Percentiles rank a stretch among this genome's conserved stretches.
Evolutionary conservation across 345 rosid genomes (phyloP).

Genomic region (Reutealis trisperma): DNA sequence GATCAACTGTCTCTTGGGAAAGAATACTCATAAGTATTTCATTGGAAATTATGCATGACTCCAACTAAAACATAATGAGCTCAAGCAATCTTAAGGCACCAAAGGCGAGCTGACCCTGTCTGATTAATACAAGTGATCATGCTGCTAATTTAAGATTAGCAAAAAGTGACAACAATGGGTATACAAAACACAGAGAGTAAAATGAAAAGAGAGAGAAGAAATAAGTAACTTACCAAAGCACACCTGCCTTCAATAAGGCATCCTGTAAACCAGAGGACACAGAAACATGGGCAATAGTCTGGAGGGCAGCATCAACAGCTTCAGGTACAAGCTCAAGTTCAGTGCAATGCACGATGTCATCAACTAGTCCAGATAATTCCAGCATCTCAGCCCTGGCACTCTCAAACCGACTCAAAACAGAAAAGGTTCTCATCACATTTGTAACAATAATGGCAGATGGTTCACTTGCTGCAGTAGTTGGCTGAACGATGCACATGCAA

Average conservation of each 20-base stretch:
- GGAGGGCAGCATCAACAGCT: conserved; percentile 92
- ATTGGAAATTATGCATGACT: neutral
- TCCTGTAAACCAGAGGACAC: conserved; percentile 82
- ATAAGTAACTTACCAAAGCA: conserved; percentile 63
- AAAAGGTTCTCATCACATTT: conserved; percentile 83
- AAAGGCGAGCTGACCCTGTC: neutral
- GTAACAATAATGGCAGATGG: conserved; percentile 91
- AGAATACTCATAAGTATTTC: neutral
- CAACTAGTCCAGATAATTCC: conserved; percentile 69
- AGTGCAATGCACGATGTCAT: conserved; percentile 91
- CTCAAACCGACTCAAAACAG: conserved; percentile 89
- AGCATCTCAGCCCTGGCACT: conserved; percentile 81
- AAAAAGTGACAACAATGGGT: neutral
- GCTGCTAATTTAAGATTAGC: neutral
- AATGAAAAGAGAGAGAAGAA: neutral
- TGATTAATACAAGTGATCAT: neutral
- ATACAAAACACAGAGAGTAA: neutral
- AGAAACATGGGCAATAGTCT: conserved; percentile 80
- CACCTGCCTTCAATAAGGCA: conserved; percentile 86
- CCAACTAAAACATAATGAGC: neutral
- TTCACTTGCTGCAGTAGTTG: conserved; percentile 88
- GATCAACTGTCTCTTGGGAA: neutral
- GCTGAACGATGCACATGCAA: conserved; percentile 95
- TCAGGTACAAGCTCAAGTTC: conserved; percentile 93
- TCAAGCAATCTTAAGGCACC: neutral